Percentiles rank a stretch among this genome's conserved stretches.
Evolutionary conservation across 169 alveolate genomes (phyloP).

Genomic region (Neospora caninum): DNA sequence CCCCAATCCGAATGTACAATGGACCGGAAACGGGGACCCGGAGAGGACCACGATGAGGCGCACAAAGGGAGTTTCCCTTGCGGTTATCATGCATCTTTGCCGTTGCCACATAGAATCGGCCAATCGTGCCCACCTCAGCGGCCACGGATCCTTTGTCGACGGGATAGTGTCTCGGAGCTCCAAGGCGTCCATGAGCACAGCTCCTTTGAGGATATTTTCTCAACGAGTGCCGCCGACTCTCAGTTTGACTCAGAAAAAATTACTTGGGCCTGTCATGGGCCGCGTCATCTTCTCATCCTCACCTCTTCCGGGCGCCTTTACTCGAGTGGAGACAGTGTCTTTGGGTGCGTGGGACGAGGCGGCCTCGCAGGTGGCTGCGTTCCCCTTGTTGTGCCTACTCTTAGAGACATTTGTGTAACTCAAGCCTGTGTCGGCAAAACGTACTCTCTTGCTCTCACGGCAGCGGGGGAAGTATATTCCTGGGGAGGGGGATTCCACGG

Average conservation of each 20-base stretch:
- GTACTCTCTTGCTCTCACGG: constrained; percentile 86
- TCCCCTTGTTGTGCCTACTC: neutral
- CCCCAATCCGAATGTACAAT: too few species aligned
- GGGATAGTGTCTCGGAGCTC: too few species aligned
- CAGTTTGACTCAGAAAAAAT: neutral
- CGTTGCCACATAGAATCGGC: too few species aligned
- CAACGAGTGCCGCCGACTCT: neutral
- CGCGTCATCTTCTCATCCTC: neutral
- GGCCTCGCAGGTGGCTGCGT: neutral
- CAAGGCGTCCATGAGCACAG: too few species aligned
- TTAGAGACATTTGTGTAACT: neutral
- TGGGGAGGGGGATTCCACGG: constrained; percentile 94
- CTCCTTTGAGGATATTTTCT: too few species aligned
- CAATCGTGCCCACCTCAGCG: too few species aligned
- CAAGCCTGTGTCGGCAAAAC: constrained; percentile 78
- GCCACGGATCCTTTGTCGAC: too few species aligned
- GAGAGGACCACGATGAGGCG: too few species aligned
- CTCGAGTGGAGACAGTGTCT: neutral
- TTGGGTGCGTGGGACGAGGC: constrained; percentile 6
- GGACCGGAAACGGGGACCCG: too few species aligned
- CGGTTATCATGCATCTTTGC: too few species aligned
- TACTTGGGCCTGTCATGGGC: neutral
- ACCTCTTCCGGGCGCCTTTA: neutral
- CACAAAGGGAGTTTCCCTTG: too few species aligned
- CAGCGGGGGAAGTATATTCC: constrained; percentile 83